Evolutionary conservation across 176 grass and related monocot species (phyloP).

Genomic region (Musa troglodytarum): DNA sequence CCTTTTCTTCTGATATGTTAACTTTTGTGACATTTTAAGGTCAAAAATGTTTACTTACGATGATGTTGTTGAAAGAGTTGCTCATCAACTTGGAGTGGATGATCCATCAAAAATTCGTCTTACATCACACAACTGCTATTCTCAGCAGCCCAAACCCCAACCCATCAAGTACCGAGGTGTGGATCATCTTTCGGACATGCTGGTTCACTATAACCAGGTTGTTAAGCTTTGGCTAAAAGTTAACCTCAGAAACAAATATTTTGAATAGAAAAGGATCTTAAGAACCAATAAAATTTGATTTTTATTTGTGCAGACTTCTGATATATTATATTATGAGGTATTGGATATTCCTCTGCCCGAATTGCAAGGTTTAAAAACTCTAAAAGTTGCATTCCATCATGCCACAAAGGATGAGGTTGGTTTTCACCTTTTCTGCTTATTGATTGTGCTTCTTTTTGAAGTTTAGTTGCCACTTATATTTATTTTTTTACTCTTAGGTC

Average conservation of each 20-base stretch:
- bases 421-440: conserved; percentile 12
- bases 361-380: conserved; percentile 53
- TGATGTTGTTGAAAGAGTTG: conserved; percentile 79
- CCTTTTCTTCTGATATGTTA: background rate
- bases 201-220: conserved; percentile 53
- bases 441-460: background rate
- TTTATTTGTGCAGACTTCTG: conserved; percentile 37
- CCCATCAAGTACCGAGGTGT: conserved; percentile 56
- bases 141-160: conserved; percentile 55
- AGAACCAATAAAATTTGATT: conserved; percentile 6
- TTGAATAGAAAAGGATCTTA: background rate
- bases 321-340: conserved; percentile 68
- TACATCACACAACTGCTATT: conserved; percentile 46
- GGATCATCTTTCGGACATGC: conserved; percentile 56
- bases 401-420: conserved; percentile 46
- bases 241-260: background rate
- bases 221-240: background rate
- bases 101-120: conserved; percentile 78
- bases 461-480: background rate
- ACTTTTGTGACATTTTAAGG: conserved; percentile 30
- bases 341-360: conserved; percentile 80
- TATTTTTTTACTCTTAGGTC: conserved; percentile 44
- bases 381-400: conserved; percentile 53
- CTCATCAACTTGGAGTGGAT: conserved; percentile 45
- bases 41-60: conserved; percentile 64